phyloP scores from a whole-genome alignment of 176 grass and related monocot genomes.

The Coix lacrymajobi region DNA sequence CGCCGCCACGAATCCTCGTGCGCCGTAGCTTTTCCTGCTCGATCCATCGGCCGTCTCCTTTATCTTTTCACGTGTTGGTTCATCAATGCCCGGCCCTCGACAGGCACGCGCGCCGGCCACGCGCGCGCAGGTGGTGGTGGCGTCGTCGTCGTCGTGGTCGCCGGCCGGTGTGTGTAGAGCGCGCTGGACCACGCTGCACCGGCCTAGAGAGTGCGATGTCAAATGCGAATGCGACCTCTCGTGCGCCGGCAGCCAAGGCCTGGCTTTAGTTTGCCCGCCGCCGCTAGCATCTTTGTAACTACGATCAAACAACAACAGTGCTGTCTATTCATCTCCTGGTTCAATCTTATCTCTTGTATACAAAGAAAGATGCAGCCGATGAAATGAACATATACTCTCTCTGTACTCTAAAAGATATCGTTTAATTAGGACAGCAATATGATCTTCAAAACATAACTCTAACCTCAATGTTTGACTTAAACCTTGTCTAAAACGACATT shows the following conservation, averaged over 20 bases:
- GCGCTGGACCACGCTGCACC: neutral
- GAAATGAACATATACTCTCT: too few relatives aligned
- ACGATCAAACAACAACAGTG: too few relatives aligned
- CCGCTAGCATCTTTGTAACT: neutral
- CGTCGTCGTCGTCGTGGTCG: neutral
- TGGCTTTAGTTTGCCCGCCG: neutral
- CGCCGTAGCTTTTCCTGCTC: constrained; percentile 2
- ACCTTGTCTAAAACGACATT: too few relatives aligned
- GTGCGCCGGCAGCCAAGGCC: neutral
- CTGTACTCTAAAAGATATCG: too few relatives aligned
- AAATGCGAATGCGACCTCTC: neutral
- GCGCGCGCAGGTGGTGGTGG: neutral
- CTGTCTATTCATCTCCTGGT: too few relatives aligned
- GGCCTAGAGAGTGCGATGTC: neutral
- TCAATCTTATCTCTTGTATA: too few relatives aligned
- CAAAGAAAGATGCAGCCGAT: too few relatives aligned
- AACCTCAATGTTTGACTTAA: too few relatives aligned
- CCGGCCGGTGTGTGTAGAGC: neutral
- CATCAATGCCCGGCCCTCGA: neutral
- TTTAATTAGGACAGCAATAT: too few relatives aligned
- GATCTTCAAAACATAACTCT: too few relatives aligned
- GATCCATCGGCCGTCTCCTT: neutral
- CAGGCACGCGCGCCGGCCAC: neutral
- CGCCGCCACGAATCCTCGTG: neutral
- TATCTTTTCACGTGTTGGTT: neutral